Conservation (phyloP, 75 land plant genomes). For the Pinus albicaulis region DNA sequence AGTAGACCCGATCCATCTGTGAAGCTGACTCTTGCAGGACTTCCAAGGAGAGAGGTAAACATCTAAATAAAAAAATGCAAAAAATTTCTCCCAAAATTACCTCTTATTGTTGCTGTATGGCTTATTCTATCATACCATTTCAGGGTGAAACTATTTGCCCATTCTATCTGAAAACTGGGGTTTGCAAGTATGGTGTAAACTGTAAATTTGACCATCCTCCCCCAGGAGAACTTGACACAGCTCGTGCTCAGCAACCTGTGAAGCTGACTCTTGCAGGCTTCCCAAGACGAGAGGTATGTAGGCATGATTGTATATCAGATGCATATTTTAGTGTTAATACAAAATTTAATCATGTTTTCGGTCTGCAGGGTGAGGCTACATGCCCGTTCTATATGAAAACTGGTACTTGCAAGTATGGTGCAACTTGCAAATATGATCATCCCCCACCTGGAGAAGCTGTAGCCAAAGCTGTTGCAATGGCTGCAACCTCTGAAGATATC, state of each 20-base stretch:
- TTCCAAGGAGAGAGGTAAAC: conserved; percentile 37
- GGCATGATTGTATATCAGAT: neutral
- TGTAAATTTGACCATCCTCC: conserved; percentile 68
- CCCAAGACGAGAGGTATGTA: conserved; percentile 86
- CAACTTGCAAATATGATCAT: conserved; percentile 82
- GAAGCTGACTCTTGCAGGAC: conserved; percentile 33
- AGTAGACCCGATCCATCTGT: conserved; percentile 21
- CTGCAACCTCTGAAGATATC: conserved; percentile 12
- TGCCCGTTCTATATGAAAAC: conserved; percentile 90
- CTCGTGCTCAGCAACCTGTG: conserved; percentile 32
- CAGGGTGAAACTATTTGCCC: conserved; percentile 39
- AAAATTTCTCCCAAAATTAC: neutral
- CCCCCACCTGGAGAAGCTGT: conserved; percentile 89
- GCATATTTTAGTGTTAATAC: neutral
- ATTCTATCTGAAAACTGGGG: conserved; percentile 46
- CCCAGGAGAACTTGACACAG: conserved; percentile 17
- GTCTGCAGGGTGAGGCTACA: conserved; percentile 43
- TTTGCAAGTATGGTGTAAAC: conserved; percentile 47
- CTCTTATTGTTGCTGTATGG: neutral
- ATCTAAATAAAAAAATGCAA: neutral
- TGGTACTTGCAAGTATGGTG: conserved; percentile 81
- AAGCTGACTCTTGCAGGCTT: conserved; percentile 93
- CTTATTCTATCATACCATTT: neutral
- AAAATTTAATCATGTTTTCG: neutral
- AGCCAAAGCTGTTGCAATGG: conserved; percentile 52